These are phyloP conservation scores for Lachnellula hyalina DNA, from an alignment of 2,329 filamentous ascomycete genomes.

Conservation along the genomic window DNA sequence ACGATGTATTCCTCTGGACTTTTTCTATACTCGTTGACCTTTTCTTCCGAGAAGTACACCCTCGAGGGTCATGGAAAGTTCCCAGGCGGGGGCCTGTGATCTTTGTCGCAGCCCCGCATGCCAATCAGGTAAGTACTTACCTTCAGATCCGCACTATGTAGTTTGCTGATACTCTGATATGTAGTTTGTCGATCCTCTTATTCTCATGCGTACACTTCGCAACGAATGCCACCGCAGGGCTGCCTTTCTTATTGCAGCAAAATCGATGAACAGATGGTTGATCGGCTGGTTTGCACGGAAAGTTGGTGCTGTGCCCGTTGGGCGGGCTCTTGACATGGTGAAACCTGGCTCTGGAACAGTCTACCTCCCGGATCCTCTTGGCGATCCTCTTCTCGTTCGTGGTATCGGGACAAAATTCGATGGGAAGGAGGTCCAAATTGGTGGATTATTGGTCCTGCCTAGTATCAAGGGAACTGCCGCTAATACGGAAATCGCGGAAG, in stretches of 20 bases:
- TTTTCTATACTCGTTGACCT: constrained; percentile 84
- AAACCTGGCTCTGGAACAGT: constrained; percentile 71
- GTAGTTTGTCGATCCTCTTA: constrained; percentile 79
- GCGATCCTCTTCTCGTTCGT: neutral
- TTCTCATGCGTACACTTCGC: constrained; percentile 81
- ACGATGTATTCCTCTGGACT: constrained; percentile 71
- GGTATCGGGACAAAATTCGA: constrained; percentile 16
- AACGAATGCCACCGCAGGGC: constrained; percentile 71
- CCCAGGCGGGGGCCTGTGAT: constrained; percentile 84
- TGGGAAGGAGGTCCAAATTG: constrained; percentile 6
- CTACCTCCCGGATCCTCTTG: constrained; percentile 39
- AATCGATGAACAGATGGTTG: constrained; percentile 77
- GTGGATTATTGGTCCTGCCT: constrained; percentile 13
- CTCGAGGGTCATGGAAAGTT: constrained; percentile 90
- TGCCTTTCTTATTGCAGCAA: constrained; percentile 86
- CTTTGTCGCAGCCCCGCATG: constrained; percentile 94
- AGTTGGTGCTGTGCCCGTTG: constrained; percentile 81
- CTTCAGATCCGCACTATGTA: no score
- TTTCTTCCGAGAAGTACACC: constrained; percentile 97
- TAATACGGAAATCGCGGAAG: neutral
- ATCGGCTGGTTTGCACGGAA: constrained; percentile 77
- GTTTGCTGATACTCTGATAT: no score
- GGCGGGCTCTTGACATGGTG: constrained; percentile 79
- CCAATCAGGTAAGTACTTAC: constrained; percentile 56
- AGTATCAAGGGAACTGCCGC: neutral